Percentiles rank a stretch among this genome's conserved stretches.
phyloP scores from a whole-genome alignment of 2,329 filamentous ascomycete genomes.

The Ophiostoma ips region DNA sequence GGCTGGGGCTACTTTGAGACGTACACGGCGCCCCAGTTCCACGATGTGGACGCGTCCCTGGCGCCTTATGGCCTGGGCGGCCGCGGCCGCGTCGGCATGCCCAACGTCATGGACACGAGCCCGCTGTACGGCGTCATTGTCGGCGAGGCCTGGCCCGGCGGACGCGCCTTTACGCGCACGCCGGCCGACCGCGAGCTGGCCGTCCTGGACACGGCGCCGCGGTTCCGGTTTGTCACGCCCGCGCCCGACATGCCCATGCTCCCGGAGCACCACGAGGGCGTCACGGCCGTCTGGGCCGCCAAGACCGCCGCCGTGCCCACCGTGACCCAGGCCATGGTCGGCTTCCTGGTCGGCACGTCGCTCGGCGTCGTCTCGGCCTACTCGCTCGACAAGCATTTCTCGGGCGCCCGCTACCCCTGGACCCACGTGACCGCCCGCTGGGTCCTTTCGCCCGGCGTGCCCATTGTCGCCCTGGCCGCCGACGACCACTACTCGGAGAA shows the following conservation, averaged over 20 bases:
- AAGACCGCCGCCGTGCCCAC: conserved; percentile 62
- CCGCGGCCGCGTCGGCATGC: conserved; percentile 60
- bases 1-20: conserved; percentile 71
- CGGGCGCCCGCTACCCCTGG: conserved; percentile 48
- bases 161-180: conserved; percentile 64
- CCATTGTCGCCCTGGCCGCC: conserved; percentile 69
- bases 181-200: conserved; percentile 62
- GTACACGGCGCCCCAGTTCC: conserved; percentile 61
- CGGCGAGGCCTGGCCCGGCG: conserved; percentile 76
- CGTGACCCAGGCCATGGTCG: conserved; percentile 62
- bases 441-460: conserved; percentile 77
- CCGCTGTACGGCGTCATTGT: conserved; percentile 71
- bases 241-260: conserved; percentile 65
- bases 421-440: conserved; percentile 79
- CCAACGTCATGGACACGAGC: conserved; percentile 85
- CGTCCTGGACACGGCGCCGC: conserved; percentile 47
- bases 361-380: conserved; percentile 73
- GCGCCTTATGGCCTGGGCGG: conserved; percentile 67
- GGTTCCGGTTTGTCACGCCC: conserved; percentile 42
- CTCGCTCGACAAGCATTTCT: conserved; percentile 48
- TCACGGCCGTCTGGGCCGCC: conserved; percentile 78
- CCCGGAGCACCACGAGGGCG: conserved; percentile 52
- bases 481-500: conserved; percentile 69
- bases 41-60: conserved; percentile 61
- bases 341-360: conserved; percentile 72